Conservation (phyloP, 140 eudicot genomes). For the Stevia rebaudiana region DNA sequence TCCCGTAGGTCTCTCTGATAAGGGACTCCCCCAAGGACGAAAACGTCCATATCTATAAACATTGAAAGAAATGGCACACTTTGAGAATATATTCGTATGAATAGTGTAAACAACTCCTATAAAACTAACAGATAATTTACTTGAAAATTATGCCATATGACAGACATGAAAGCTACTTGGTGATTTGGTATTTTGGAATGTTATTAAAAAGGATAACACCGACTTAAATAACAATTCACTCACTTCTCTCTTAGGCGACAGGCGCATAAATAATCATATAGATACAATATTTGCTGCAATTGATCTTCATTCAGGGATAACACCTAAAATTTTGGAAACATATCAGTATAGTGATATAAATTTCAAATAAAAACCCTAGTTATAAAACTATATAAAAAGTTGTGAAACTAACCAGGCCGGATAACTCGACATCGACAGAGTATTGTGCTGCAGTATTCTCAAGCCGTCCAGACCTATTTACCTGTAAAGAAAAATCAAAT, state of each 20-base stretch:
- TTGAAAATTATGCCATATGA: neutral
- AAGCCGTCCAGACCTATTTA: slow-evolving; percentile 72
- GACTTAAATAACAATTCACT: slow-evolving; percentile 22
- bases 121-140: slow-evolving; percentile 6
- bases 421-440: slow-evolving; percentile 51
- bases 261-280: slow-evolving; percentile 56
- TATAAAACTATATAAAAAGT: neutral
- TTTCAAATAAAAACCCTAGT: neutral
- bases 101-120: slow-evolving; percentile 1
- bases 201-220: slow-evolving; percentile 1
- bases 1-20: slow-evolving; percentile 53
- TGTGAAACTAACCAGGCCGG: slow-evolving; percentile 52
- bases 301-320: slow-evolving; percentile 68
- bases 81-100: neutral
- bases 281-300: slow-evolving; percentile 60
- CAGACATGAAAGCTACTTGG: neutral
- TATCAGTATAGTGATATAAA: neutral
- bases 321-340: slow-evolving; percentile 38
- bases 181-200: slow-evolving; percentile 3
- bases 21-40: slow-evolving; percentile 80
- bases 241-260: slow-evolving; percentile 78
- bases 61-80: slow-evolving; percentile 17
- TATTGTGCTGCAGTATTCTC: slow-evolving; percentile 83
- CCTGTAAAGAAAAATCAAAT: slow-evolving; percentile 32
- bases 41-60: slow-evolving; percentile 80